phyloP scores from a whole-genome alignment of 208 protist species.

The Crithidia acanthocephali region DNA sequence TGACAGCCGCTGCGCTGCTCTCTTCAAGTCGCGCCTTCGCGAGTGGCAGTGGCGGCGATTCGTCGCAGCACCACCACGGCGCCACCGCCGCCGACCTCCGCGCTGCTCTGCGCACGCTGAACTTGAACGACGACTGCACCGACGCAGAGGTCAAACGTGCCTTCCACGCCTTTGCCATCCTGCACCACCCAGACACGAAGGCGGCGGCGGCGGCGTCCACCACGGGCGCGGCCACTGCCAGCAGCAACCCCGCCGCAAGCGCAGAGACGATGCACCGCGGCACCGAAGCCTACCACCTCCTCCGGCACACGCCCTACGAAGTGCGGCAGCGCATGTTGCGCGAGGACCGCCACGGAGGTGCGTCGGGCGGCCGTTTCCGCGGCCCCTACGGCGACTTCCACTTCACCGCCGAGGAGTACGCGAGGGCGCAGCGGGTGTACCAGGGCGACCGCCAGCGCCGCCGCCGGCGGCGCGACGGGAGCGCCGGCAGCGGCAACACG shows the following conservation, averaged over 20 bases:
- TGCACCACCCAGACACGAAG: constrained; percentile 62
- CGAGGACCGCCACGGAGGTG: background rate
- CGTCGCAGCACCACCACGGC: background rate
- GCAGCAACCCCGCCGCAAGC: background rate
- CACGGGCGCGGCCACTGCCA: background rate
- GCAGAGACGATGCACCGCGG: constrained; percentile 27
- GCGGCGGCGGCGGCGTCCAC: background rate
- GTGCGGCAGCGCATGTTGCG: constrained; percentile 52
- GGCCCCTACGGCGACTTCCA: constrained; percentile 17
- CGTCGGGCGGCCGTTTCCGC: background rate
- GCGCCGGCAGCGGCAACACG: background rate
- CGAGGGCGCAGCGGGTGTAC: constrained; percentile 54
- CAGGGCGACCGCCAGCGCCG: constrained; percentile 23
- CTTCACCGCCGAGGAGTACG: constrained; percentile 45
- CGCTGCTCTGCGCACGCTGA: constrained; percentile 43
- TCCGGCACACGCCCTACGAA: constrained; percentile 35
- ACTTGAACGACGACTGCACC: constrained; percentile 42
- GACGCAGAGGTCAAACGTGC: constrained; percentile 66
- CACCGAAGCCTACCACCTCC: constrained; percentile 71
- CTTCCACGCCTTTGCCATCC: constrained; percentile 59
- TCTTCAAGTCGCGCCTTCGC: background rate
- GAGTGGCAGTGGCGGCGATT: background rate
- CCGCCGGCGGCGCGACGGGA: background rate
- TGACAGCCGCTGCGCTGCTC: background rate
- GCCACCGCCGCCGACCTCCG: constrained; percentile 45